Conservation (phyloP, 2,329 filamentous ascomycete genomes). For the Aspergillus amoenus region DNA sequence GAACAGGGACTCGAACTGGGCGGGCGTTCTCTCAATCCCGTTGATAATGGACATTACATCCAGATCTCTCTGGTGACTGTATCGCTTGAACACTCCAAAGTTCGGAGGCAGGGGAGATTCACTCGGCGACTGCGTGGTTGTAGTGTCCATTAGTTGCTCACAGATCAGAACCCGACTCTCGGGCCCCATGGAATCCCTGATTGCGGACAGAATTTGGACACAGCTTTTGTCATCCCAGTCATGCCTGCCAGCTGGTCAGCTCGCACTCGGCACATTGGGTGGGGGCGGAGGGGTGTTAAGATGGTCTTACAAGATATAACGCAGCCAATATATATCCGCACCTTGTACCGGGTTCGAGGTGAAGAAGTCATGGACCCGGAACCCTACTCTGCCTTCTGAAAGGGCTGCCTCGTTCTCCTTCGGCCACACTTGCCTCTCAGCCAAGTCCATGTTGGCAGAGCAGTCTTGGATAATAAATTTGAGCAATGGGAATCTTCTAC, state of each 20-base stretch:
- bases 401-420: not conserved
- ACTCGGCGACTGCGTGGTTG: not conserved
- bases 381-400: not conserved
- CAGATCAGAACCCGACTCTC: constrained; percentile 9
- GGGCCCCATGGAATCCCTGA: constrained; percentile 1
- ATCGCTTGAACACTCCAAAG: too few species aligned
- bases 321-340: constrained; percentile 11
- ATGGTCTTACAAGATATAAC: constrained; percentile 9
- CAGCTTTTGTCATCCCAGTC: constrained; percentile 15
- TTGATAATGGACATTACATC: too few species aligned
- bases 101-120: too few species aligned
- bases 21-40: too few species aligned
- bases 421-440: constrained; percentile 1
- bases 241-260: constrained; percentile 1
- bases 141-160: constrained; percentile 16
- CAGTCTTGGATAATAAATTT: constrained; percentile 10
- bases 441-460: not conserved
- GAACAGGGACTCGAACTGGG: too few species aligned
- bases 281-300: not conserved
- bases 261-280: not conserved
- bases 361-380: constrained; percentile 11
- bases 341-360: constrained; percentile 4
- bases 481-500: not conserved
- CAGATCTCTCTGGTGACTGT: too few species aligned
- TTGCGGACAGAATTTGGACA: constrained; percentile 9